Evolutionary conservation across 345 rosid genomes (phyloP).

Genomic region (Rhodomyrtus tomentosa): DNA sequence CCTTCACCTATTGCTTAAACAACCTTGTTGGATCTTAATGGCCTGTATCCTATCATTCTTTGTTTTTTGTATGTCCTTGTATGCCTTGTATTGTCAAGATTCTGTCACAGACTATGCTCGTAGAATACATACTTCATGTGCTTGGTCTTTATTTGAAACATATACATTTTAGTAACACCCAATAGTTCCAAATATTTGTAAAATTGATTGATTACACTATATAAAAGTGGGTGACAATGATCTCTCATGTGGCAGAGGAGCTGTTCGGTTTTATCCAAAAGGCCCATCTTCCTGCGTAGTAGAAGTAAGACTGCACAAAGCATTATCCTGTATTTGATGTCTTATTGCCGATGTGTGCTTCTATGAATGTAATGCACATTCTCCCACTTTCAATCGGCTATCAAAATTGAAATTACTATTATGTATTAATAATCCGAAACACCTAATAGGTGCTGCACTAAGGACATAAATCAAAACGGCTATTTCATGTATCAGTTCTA

Average conservation of each 20-base stretch:
- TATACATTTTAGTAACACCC: neutral
- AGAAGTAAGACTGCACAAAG: conserved; percentile 42
- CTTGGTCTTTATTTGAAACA: neutral
- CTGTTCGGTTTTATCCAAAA: conserved; percentile 73
- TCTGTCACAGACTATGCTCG: neutral
- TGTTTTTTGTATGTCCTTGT: neutral
- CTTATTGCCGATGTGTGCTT: neutral
- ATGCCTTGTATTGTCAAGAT: neutral
- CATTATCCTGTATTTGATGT: neutral
- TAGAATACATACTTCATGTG: neutral
- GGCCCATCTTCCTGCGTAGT: conserved; percentile 63
- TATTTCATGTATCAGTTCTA: neutral
- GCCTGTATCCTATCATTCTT: neutral
- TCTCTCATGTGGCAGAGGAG: conserved; percentile 42
- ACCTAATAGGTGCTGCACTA: neutral
- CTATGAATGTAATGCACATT: neutral
- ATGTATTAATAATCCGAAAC: neutral
- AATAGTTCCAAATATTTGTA: neutral
- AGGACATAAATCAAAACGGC: neutral
- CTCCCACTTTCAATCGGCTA: neutral
- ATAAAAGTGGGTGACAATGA: neutral
- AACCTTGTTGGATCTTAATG: neutral
- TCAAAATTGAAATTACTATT: neutral
- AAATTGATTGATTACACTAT: neutral
- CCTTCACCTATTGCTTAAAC: neutral